Evolutionary conservation across 2,329 filamentous ascomycete species (phyloP), one percentile per base, ranked within the genome.

Genomic region (Orbilia oligospora): DNA sequence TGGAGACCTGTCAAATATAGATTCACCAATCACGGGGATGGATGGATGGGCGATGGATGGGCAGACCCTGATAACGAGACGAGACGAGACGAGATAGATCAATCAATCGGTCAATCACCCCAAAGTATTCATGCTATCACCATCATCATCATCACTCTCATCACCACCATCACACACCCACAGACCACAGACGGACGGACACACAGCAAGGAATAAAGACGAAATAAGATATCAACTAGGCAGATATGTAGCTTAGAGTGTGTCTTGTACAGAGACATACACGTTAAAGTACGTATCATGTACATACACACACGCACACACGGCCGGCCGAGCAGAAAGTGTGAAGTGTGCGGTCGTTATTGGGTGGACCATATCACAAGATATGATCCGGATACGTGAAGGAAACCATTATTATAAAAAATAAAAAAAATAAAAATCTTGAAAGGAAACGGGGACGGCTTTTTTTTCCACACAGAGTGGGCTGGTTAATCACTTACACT

Each of bases 1-100:
- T 68, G 36, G 68, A 68, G 30, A 78, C 75, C 68, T 68, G 75
- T 72, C 73, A 77, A 71, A 56, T 71, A 63, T 38, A 65, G 53
- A 27, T 46, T 46, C 36, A 38, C 51, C 63, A 75, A 68, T 75
- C 63, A 61, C 63, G 44, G 33, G n/a, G 49, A n/a, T n/a, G n/a
- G n/a, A n/a, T n/a, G n/a, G 69, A 55, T 67, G 30, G 41, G 30
- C 44, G 61, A 48, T 41, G 49, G 22, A 38, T 41, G 49, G 22
- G 38, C 51, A 64, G 53, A 55, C 65, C 33, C 63, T 68, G 72
- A 76, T 76, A 71, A 70, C 68, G 61, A 78, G 66, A 77, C 53
- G 22, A 27, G 67, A 48, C 38, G n/a, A n/a, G n/a, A n/a, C n/a
- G n/a, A n/a, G n/a, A n/a, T n/a, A n/a, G n/a, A n/a, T n/a, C n/a